Evolutionary conservation across 1,284 basidiomycete genomes (phyloP).

Genomic region (Meira miltonrushii): DNA sequence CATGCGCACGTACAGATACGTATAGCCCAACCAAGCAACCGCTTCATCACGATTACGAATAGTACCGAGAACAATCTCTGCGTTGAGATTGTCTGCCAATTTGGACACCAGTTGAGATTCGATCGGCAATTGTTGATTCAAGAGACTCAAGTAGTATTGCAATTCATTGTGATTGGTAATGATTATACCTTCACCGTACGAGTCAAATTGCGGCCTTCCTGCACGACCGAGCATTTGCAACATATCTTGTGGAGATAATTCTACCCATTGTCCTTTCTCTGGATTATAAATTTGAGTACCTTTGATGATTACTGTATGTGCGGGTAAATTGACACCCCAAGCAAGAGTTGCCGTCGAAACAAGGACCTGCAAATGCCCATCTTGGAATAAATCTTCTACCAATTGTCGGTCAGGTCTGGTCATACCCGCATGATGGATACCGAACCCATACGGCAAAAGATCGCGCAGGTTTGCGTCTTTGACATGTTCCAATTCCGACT

Average conservation of each 20-base stretch:
- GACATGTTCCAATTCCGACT: conserved; percentile 68
- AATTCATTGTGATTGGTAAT: conserved; percentile 96
- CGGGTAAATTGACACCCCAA: conserved; percentile 98
- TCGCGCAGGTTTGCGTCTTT: conserved; percentile 81
- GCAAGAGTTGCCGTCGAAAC: conserved; percentile 96
- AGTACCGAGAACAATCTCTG: conserved; percentile 92
- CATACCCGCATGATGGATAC: conserved; percentile 99
- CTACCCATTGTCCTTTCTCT: conserved; percentile 95
- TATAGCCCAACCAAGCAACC: conserved; percentile 71
- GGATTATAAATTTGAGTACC: conserved; percentile 99
- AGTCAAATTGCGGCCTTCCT: conserved; percentile 95
- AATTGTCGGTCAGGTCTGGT: conserved; percentile 83
- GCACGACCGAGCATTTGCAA: conserved; percentile 98
- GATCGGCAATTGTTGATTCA: conserved; percentile 63
- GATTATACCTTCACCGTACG: conserved; percentile 94
- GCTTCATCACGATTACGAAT: conserved; percentile 89
- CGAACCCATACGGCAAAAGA: conserved; percentile 90
- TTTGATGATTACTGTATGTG: conserved; percentile 98
- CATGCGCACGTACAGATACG: conserved; percentile 79
- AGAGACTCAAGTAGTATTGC: conserved; percentile 70
- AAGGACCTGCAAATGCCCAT: conserved; percentile 86
- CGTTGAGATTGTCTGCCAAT: conserved; percentile 92
- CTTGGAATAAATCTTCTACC: conserved; percentile 90
- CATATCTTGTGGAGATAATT: conserved; percentile 92
- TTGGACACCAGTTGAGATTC: conserved; percentile 91